A percentile compares a stretch with the other conserved stretches of the same genome.
Evolutionary conservation across 768 basidiomycete species (phyloP).

Genomic region (Psilocybe tampanensis): DNA sequence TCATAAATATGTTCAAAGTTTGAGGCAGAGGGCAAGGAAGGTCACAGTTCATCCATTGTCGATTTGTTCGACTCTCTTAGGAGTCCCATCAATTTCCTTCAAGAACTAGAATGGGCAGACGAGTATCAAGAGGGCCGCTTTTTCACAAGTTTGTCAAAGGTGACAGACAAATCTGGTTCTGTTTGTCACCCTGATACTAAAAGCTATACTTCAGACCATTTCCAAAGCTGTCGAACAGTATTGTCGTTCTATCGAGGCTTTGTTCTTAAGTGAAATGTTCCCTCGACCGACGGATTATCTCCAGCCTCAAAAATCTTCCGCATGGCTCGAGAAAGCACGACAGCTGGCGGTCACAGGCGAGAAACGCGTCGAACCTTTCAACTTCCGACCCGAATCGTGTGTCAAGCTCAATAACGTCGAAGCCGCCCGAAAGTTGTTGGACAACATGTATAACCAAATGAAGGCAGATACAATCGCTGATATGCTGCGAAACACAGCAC

Average conservation of each 20-base stretch:
- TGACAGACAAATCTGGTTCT: slow-evolving; percentile 30
- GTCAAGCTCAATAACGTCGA: slow-evolving; percentile 98
- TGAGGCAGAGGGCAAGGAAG: slow-evolving; percentile 75
- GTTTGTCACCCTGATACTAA: not conserved
- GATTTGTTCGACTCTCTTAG: slow-evolving; percentile 95
- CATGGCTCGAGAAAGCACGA: slow-evolving; percentile 86
- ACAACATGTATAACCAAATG: slow-evolving; percentile 93
- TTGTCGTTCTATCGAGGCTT: slow-evolving; percentile 80
- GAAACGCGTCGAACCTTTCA: slow-evolving; percentile 93
- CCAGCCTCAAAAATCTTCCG: slow-evolving; percentile 84
- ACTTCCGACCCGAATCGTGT: slow-evolving; percentile 91
- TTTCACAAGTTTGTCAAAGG: slow-evolving; percentile 88
- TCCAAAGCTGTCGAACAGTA: slow-evolving; percentile 93
- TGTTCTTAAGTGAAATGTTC: slow-evolving; percentile 96
- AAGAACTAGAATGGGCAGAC: slow-evolving; percentile 92
- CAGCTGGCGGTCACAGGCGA: slow-evolving; percentile 77
- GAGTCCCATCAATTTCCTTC: slow-evolving; percentile 85
- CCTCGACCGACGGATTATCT: slow-evolving; percentile 78
- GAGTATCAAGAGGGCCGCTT: slow-evolving; percentile 88
- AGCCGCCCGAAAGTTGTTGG: slow-evolving; percentile 85
- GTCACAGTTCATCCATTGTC: slow-evolving; percentile 95
- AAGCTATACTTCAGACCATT: slow-evolving; percentile 60
- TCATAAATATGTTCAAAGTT: slow-evolving; percentile 46
- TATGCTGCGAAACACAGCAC: slow-evolving; percentile 54
- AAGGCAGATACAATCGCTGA: slow-evolving; percentile 85